These are phyloP conservation scores for Fraxinus americana DNA, from an alignment of 257 asterid genomes.

Conservation along the genomic window DNA sequence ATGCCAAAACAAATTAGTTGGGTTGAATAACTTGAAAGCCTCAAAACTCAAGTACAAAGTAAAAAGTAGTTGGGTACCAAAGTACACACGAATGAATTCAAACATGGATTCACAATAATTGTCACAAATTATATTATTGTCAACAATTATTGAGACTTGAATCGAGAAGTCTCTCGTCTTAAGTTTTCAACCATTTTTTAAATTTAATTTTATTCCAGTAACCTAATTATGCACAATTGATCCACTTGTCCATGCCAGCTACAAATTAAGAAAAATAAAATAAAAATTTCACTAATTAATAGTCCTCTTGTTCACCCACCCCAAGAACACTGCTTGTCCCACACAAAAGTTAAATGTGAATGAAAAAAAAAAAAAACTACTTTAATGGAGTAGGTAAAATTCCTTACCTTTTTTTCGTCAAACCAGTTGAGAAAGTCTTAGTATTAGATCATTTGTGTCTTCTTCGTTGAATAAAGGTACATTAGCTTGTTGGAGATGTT, in stretches of 20 bases:
- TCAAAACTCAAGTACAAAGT: too few relatives aligned
- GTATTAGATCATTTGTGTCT: neutral
- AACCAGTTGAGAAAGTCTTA: neutral
- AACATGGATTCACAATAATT: too few relatives aligned
- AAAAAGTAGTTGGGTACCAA: too few relatives aligned
- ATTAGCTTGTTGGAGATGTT: neutral
- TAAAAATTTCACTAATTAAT: neutral
- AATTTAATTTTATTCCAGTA: neutral
- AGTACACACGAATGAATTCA: too few relatives aligned
- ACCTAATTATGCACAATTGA: neutral
- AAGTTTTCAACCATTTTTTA: neutral
- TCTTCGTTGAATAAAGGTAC: neutral
- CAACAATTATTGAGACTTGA: too few relatives aligned
- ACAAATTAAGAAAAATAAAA: neutral
- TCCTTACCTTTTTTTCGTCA: neutral
- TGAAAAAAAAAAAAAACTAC: neutral
- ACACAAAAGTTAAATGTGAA: neutral
- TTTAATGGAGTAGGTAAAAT: neutral
- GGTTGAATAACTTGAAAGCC: too few relatives aligned
- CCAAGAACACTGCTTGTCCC: neutral
- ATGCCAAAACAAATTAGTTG: too few relatives aligned
- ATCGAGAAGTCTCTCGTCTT: too few relatives aligned
- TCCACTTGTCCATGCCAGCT: neutral
- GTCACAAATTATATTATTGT: too few relatives aligned
- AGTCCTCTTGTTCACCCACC: neutral